Evolutionary conservation across 805 yeast genomes (phyloP).

Genomic region (Saccharomycopsis sp.): DNA sequence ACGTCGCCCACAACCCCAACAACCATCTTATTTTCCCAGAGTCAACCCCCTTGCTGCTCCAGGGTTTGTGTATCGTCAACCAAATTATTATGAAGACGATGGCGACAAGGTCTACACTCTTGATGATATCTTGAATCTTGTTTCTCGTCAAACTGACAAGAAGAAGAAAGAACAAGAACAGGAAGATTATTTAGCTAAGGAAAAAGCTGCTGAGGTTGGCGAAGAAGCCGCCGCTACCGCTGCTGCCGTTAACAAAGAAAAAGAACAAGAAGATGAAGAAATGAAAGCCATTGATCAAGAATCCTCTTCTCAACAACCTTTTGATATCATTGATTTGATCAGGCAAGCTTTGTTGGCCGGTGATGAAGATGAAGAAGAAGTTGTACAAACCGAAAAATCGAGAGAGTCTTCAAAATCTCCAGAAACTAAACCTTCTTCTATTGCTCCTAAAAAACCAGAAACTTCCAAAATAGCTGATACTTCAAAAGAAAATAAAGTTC

Average conservation of each 20-base stretch:
- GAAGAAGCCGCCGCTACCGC: slow-evolving; percentile 14
- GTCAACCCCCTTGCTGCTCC: neutral
- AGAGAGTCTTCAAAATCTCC: slow-evolving; percentile 4
- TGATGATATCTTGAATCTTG: slow-evolving; percentile 15
- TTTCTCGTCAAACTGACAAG: slow-evolving; percentile 13
- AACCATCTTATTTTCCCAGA: no score
- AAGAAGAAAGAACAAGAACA: neutral
- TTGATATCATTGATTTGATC: slow-evolving; percentile 15
- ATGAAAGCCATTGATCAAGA: slow-evolving; percentile 3
- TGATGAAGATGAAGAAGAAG: slow-evolving; percentile 9
- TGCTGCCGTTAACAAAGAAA: slow-evolving; percentile 17
- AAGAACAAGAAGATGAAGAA: slow-evolving; percentile 4
- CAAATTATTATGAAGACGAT: neutral
- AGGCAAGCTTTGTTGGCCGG: slow-evolving; percentile 15
- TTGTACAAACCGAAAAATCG: slow-evolving; percentile 3
- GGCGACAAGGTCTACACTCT: slow-evolving; percentile 15
- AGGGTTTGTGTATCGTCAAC: neutral
- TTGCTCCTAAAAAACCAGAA: neutral
- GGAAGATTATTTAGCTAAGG: slow-evolving; percentile 2
- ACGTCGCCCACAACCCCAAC: slow-evolving; percentile 8
- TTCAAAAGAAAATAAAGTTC: neutral
- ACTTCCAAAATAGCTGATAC: neutral
- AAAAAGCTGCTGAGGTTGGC: slow-evolving; percentile 10
- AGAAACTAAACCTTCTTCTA: neutral
- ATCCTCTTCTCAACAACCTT: neutral